A percentile compares a stretch with the other conserved stretches of the same genome.
phyloP scores from a whole-genome alignment of 371 early-diverging fungal species.

The Capillidium heterosporum region DNA sequence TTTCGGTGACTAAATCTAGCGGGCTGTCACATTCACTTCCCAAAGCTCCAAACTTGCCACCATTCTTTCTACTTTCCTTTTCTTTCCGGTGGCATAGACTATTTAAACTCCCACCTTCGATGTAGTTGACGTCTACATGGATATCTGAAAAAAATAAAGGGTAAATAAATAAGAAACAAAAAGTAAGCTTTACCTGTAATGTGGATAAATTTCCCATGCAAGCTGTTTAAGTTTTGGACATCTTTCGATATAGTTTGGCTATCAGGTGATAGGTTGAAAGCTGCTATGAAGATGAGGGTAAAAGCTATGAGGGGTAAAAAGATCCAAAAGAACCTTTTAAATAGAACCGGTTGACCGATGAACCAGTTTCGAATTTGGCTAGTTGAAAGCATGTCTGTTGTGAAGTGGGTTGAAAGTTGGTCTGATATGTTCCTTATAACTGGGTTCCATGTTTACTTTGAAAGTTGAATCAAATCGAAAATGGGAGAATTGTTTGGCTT shows the following conservation, averaged over 20 bases:
- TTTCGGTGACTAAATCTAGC: neutral
- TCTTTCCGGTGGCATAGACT: slow-evolving; percentile 4
- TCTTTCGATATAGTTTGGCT: neutral
- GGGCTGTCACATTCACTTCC: slow-evolving; percentile 3
- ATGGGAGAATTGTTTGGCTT: no score
- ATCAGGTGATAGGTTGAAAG: neutral
- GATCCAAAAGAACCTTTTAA: no score
- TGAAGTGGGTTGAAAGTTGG: no score
- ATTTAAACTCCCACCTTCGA: neutral
- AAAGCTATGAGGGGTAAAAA: no score
- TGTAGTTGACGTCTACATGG: slow-evolving; percentile 1
- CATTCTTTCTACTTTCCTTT: neutral
- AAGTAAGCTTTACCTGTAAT: neutral
- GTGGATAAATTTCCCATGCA: neutral
- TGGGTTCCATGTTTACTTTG: no score
- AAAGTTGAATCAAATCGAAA: no score
- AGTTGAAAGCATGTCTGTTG: no score
- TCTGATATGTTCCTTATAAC: no score
- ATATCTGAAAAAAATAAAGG: neutral
- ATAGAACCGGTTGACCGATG: no score
- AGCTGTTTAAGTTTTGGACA: no score
- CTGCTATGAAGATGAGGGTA: no score
- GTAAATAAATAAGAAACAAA: neutral
- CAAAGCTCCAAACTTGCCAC: neutral
- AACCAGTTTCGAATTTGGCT: no score